These are phyloP conservation scores for Fraxinus sp. DNA, from an alignment of 305 asterid genomes.

Conservation along the genomic window DNA sequence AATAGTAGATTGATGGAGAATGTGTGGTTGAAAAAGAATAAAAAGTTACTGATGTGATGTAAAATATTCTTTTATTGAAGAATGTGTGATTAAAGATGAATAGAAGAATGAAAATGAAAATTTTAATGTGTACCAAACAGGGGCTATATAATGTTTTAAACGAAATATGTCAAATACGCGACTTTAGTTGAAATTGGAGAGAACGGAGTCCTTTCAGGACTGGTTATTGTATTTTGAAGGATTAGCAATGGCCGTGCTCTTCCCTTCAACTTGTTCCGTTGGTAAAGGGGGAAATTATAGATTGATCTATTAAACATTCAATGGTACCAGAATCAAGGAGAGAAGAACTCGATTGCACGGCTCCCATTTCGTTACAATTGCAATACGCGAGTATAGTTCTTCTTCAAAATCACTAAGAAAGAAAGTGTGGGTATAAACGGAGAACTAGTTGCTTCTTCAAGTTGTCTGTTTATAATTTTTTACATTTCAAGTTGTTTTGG, in stretches of 20 bases:
- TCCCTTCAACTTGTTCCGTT: slow-evolving; percentile 34
- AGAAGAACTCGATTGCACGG: slow-evolving; percentile 14
- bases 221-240: neutral
- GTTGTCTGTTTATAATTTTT: neutral
- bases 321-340: neutral
- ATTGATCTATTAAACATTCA: slow-evolving; percentile 26
- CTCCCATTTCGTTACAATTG: slow-evolving; percentile 19
- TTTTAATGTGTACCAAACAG: no score
- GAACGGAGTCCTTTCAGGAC: neutral
- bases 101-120: no score
- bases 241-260: slow-evolving; percentile 28
- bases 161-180: neutral
- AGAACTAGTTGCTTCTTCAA: slow-evolving; percentile 29
- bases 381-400: slow-evolving; percentile 31
- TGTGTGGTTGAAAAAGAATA: no score
- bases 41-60: no score
- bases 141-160: no score
- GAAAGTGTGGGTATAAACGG: slow-evolving; percentile 81
- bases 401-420: slow-evolving; percentile 38
- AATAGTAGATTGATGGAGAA: no score
- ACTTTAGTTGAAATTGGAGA: slow-evolving; percentile 12
- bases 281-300: slow-evolving; percentile 44
- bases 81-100: no score
- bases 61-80: no score
- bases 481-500: neutral